Percentiles rank a stretch among this genome's conserved stretches.
Conservation (phyloP, 345 rosid species). For the Xanthoceras sorbifolium region DNA sequence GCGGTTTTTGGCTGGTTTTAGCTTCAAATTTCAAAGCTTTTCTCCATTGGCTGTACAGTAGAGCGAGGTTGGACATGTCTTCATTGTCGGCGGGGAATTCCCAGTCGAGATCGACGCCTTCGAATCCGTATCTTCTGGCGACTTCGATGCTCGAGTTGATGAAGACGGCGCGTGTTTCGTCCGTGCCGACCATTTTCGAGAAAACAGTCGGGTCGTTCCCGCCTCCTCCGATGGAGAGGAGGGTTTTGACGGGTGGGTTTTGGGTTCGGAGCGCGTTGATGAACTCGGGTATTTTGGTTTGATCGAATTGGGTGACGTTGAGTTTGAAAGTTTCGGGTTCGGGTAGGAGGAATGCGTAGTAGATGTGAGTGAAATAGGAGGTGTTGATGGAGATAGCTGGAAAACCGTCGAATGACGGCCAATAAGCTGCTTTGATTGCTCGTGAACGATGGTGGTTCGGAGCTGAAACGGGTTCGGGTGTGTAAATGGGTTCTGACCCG, state of each 20-base stretch:
- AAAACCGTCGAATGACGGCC: conserved; percentile 37
- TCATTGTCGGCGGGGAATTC: conserved; percentile 37
- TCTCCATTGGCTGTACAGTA: conserved; percentile 29
- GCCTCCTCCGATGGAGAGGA: conserved; percentile 46
- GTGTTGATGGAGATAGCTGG: conserved; percentile 40
- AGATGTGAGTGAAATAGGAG: conserved; percentile 46
- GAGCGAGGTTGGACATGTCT: conserved; percentile 34
- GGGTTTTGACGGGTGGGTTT: conserved; percentile 29
- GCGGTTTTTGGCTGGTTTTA: background rate
- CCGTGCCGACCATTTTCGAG: conserved; percentile 26
- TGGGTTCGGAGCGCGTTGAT: conserved; percentile 18
- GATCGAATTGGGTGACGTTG: conserved; percentile 33
- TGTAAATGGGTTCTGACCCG: background rate
- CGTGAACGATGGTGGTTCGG: background rate
- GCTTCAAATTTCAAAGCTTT: conserved; percentile 31
- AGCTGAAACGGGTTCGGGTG: background rate
- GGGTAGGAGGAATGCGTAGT: conserved; percentile 42
- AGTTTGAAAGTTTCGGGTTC: conserved; percentile 33
- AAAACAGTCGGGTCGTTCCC: conserved; percentile 12
- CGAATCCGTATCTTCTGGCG: conserved; percentile 38
- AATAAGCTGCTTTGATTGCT: conserved; percentile 47
- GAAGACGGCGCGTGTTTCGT: conserved; percentile 30
- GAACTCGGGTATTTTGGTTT: conserved; percentile 29
- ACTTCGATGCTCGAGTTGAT: conserved; percentile 39
- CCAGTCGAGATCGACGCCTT: conserved; percentile 55